A percentile compares a stretch with the other conserved stretches of the same genome.
Conservation (phyloP, 768 basidiomycete species). For the Agrocybe pediades region DNA sequence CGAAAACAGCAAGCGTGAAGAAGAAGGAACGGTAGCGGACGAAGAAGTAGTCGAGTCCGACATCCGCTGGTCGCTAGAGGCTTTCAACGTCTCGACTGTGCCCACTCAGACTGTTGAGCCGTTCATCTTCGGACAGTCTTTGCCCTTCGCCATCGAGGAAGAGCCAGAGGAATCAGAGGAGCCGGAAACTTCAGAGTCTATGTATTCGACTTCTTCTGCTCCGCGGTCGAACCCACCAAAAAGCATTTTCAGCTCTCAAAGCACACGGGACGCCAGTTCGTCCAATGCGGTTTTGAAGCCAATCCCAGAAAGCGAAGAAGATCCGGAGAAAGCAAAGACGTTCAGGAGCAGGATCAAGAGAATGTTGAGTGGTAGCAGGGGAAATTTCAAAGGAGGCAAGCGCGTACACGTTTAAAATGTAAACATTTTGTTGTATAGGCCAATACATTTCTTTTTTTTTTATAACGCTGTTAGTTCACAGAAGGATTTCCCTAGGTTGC, state of each 20-base stretch:
- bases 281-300: too few species aligned
- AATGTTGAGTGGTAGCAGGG: neutral
- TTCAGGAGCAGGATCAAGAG: neutral
- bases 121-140: conserved; percentile 1
- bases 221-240: neutral
- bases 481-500: too few species aligned
- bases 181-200: conserved; percentile 4
- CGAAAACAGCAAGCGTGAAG: too few species aligned
- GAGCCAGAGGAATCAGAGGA: conserved; percentile 4
- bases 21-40: too few species aligned
- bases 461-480: too few species aligned
- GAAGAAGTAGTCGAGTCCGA: too few species aligned
- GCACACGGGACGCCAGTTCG: too few species aligned
- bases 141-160: conserved; percentile 7
- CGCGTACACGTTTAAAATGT: too few species aligned
- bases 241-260: neutral
- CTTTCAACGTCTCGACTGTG: neutral
- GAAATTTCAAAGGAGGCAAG: too few species aligned
- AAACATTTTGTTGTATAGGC: neutral
- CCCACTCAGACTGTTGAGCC: neutral
- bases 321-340: neutral
- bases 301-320: too few species aligned
- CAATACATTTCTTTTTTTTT: too few species aligned
- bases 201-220: neutral
- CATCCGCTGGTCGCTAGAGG: neutral